Conservation (phyloP, 352 stramenopile genomes). For the Phytopythium kandeliae region DNA sequence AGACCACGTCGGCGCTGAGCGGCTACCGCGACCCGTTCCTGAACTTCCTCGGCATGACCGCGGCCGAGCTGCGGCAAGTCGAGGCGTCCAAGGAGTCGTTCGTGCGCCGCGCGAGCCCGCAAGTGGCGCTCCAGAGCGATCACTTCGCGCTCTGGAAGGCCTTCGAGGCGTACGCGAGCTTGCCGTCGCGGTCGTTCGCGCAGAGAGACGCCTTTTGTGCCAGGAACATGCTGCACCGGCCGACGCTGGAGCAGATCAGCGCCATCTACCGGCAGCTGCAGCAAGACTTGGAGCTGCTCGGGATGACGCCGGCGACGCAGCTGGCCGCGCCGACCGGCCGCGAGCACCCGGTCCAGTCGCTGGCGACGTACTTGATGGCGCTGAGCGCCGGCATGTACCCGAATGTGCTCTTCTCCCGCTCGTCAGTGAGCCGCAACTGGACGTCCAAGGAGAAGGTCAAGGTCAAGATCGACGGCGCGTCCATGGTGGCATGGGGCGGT, state of each 20-base stretch:
- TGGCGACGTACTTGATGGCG: slow-evolving; percentile 58
- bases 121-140: slow-evolving; percentile 50
- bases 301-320: slow-evolving; percentile 42
- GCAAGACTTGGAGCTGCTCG: slow-evolving; percentile 48
- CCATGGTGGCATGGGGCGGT: slow-evolving; percentile 35
- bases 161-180: slow-evolving; percentile 50
- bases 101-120: slow-evolving; percentile 28
- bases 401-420: slow-evolving; percentile 54
- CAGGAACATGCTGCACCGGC: slow-evolving; percentile 54
- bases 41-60: slow-evolving; percentile 62
- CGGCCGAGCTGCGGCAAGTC: slow-evolving; percentile 47
- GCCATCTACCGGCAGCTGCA: slow-evolving; percentile 66
- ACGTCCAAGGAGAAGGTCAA: slow-evolving; percentile 82
- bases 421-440: slow-evolving; percentile 48
- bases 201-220: slow-evolving; percentile 44
- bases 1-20: slow-evolving; percentile 64
- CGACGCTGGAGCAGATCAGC: slow-evolving; percentile 58
- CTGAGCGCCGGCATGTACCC: slow-evolving; percentile 69
- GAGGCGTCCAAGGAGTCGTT: slow-evolving; percentile 51
- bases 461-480: slow-evolving; percentile 56
- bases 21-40: slow-evolving; percentile 76
- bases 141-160: slow-evolving; percentile 67
- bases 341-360: slow-evolving; percentile 17
- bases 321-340: slow-evolving; percentile 14
- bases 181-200: slow-evolving; percentile 30